Conservation (phyloP, 345 rosid genomes). For the Salix purpurea region DNA sequence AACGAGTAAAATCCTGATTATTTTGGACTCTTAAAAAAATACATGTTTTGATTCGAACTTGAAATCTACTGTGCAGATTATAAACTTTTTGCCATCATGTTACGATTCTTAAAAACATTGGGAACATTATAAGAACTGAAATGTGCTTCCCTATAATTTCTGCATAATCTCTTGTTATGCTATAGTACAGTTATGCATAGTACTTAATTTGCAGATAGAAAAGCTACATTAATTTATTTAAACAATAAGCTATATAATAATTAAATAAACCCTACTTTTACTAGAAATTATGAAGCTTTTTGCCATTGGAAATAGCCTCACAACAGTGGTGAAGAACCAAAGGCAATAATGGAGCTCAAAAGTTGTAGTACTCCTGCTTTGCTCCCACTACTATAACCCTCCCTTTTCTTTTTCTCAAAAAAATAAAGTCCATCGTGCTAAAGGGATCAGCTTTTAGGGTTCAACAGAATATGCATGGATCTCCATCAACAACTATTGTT, state of each 20-base stretch:
- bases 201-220: neutral
- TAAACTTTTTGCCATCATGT: too few species aligned
- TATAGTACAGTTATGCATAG: neutral
- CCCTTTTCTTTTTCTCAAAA: constrained; percentile 19
- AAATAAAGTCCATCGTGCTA: constrained; percentile 27
- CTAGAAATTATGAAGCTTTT: neutral
- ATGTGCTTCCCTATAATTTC: neutral
- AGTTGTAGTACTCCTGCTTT: constrained; percentile 24
- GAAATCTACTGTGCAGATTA: too few species aligned
- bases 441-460: constrained; percentile 28
- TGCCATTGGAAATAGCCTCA: constrained; percentile 10
- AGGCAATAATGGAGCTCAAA: constrained; percentile 51
- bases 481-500: constrained; percentile 11
- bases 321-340: constrained; percentile 25
- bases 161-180: neutral
- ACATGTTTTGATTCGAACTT: fast-evolving
- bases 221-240: neutral
- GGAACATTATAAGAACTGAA: neutral
- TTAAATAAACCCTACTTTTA: neutral
- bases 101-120: too few species aligned
- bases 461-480: constrained; percentile 46
- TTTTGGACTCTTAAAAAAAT: too few species aligned
- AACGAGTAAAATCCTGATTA: too few species aligned
- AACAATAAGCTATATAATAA: neutral
- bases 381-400: constrained; percentile 27